Evolutionary conservation across 2,329 filamentous ascomycete genomes (phyloP).

Genomic region (Fusarium sambucinum): DNA sequence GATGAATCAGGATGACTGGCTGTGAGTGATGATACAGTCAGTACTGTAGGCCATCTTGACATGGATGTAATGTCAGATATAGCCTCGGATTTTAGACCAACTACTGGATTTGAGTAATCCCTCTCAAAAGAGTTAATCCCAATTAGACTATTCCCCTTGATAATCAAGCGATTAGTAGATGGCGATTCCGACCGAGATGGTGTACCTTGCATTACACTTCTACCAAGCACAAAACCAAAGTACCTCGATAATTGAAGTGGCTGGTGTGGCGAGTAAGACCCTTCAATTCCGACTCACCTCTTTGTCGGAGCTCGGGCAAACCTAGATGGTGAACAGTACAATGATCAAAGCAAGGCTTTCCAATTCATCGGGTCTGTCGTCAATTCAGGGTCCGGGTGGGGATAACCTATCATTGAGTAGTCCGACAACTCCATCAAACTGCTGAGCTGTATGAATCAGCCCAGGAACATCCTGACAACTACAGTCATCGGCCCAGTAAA

Average conservation of each 20-base stretch:
- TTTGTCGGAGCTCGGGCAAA: conserved; percentile 30
- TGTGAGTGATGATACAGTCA: conserved; percentile 1
- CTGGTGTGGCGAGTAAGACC: conserved; percentile 45
- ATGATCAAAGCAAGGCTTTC: conserved; percentile 25
- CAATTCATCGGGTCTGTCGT: conserved; percentile 18
- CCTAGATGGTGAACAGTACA: conserved; percentile 1
- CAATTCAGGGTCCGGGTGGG: conserved; percentile 38
- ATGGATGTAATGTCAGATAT: conserved; percentile 16
- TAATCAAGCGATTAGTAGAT: conserved; percentile 22
- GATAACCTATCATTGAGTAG: conserved; percentile 13
- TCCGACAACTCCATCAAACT: conserved; percentile 10
- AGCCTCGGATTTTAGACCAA: conserved; percentile 21
- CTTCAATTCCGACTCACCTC: conserved; percentile 25
- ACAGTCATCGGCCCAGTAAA: conserved; percentile 22
- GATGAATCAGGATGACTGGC: conserved; percentile 25
- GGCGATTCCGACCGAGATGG: conserved; percentile 33
- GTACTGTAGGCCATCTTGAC: neutral
- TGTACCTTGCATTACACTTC: conserved; percentile 14
- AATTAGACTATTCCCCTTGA: conserved; percentile 2
- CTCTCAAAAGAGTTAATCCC: conserved; percentile 3
- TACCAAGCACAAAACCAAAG: conserved; percentile 3
- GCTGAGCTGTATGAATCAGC: conserved; percentile 28
- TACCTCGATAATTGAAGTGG: conserved; percentile 39
- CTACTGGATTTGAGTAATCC: conserved; percentile 15
- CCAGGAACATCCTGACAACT: conserved; percentile 31